Base-by-base conservation (phyloP, 2,329 filamentous ascomycete genomes). In the Rutstroemia sp. region DNA sequence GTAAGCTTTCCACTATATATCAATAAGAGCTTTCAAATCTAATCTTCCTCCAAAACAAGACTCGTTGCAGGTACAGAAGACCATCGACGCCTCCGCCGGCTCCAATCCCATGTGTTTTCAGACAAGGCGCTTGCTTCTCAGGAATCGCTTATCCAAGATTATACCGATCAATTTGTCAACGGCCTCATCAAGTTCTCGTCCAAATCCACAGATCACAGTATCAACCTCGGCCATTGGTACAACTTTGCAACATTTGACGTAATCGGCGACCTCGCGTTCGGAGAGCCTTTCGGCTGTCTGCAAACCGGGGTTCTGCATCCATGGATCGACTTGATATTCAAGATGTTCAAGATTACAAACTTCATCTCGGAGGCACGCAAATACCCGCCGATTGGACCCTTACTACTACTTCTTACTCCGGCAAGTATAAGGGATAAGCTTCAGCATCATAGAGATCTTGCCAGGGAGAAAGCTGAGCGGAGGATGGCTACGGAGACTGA, bases 201-300 rank as follows among this genome's bases (percentile, higher is more conserved):
- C n/a, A 17, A 44, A 23, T 12, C 7, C 7, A 17, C 50, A 5
- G 27, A 53, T 1, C 16, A 37, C 2, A 44, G 10, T 2, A 41
- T 57, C 6, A 5, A 52, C 12, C 5, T 73, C 58, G 62, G 59
- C 3, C 59, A 65, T 52, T 73, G 71, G 70, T 71, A 61, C 56
- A 67, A 70, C 39, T 69, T 65, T 57, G 50, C 66, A 2, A 67
- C 70, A 1, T 73, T 74, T 58, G 72, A 73, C 57, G 63, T 73
- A 23, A 68, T 73, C 41, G 72, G 73, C 16, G 74, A 76, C 55
- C 67, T 77, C 39, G 68, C 74, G 0, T 77, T 76, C 59, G 75
- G 73, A 14, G 70, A 74, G 56, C 69, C 70, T 1, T 75, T 73
- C 58, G 62, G 61, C 14, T 68, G 65, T 57, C 58, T 73, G 8